These are phyloP conservation scores for Lagenaria siceraria DNA, from an alignment of 306 rosid species.

Conservation along the genomic window DNA sequence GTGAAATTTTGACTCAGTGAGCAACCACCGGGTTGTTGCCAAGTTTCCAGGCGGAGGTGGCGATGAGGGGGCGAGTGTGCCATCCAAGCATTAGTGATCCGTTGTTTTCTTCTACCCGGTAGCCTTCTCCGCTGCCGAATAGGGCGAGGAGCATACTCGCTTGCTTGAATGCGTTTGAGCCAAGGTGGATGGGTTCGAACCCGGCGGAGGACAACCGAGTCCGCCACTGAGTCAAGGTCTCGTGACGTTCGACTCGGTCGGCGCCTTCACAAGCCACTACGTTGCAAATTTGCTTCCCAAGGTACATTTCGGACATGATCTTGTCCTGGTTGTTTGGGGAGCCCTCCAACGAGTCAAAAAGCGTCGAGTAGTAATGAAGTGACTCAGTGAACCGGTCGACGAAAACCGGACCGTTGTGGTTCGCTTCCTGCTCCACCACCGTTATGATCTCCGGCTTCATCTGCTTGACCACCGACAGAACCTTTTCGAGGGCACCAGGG, in stretches of 20 bases:
- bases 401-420: conserved; percentile 57
- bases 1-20: conserved; percentile 30
- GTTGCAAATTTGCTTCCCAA: conserved; percentile 85
- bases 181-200: conserved; percentile 54
- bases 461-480: conserved; percentile 46
- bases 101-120: conserved; percentile 64
- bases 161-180: conserved; percentile 88
- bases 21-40: conserved; percentile 13
- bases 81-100: conserved; percentile 77
- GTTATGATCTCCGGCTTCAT: conserved; percentile 78
- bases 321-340: conserved; percentile 48
- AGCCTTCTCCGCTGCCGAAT: conserved; percentile 78
- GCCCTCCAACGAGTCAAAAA: conserved; percentile 90
- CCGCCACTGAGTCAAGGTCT: conserved; percentile 61
- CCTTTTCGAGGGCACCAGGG: conserved; percentile 76
- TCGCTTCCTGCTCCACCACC: conserved; percentile 79
- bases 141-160: conserved; percentile 70
- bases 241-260: conserved; percentile 90
- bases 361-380: conserved; percentile 73
- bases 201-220: conserved; percentile 47
- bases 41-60: conserved; percentile 84
- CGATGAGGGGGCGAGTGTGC: conserved; percentile 83
- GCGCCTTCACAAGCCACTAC: conserved; percentile 75
- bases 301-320: conserved; percentile 66
- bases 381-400: conserved; percentile 85